Evolutionary conservation across 179 eudicot genomes (phyloP).

Genomic region (Amaranthus tricolor): DNA sequence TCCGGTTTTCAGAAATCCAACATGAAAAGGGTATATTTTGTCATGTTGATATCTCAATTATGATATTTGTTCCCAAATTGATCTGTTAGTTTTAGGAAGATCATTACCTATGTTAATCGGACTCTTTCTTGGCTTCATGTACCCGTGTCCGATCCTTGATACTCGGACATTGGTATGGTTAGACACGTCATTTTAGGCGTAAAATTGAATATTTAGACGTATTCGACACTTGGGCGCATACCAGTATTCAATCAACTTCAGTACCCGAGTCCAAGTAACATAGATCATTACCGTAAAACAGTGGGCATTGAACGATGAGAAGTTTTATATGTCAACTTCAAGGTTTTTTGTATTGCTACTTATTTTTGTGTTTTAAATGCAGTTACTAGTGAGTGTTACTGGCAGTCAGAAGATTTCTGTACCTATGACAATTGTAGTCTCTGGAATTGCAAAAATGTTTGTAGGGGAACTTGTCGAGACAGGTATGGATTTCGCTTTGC

Average conservation of each 20-base stretch:
- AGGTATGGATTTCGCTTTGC: conserved; percentile 41
- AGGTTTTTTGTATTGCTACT: neutral
- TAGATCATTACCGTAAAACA: neutral
- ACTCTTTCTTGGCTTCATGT: no score
- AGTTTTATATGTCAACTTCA: neutral
- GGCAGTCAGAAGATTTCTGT: conserved; percentile 84
- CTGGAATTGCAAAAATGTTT: conserved; percentile 95
- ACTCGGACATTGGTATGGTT: no score
- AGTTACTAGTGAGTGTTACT: conserved; percentile 80
- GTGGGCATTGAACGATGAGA: neutral
- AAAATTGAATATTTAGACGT: no score
- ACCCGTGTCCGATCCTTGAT: no score
- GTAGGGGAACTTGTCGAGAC: conserved; percentile 93
- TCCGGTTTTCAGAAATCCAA: conserved; percentile 93
- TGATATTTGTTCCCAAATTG: neutral
- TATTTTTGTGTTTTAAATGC: conserved; percentile 24
- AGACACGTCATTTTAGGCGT: no score
- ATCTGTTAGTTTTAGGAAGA: neutral
- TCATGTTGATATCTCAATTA: conserved; percentile 7
- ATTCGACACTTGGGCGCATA: no score
- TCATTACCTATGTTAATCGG: neutral
- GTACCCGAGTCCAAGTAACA: no score
- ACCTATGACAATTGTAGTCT: conserved; percentile 90
- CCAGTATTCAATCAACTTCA: no score
- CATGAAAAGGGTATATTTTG: conserved; percentile 81